Base-by-base conservation (phyloP, 2,329 filamentous ascomycete species). In the Aschersonia sp. region DNA sequence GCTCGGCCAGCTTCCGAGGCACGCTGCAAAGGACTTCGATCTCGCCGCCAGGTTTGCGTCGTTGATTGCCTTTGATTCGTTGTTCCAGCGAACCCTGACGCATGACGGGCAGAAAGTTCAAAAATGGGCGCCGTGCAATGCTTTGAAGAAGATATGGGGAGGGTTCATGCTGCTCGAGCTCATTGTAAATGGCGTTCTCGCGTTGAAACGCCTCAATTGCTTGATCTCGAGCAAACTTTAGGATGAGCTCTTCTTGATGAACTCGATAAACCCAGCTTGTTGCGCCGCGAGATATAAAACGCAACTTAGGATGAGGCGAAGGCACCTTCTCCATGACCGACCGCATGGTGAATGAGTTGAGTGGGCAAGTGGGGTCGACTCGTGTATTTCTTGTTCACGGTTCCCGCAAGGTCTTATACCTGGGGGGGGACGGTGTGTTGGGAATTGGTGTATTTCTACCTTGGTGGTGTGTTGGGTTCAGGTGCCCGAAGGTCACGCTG, bases 71-170 rank as follows among this genome's bases (percentile, higher is more conserved):
- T 42, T 12, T n/a, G 3, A 46, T 32, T n/a, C 45, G 45, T 40
- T 29, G 9, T 30, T 42, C 45, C 4, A 46, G 35, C 32, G 32
- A 30, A 9, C 41, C 45, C 10, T 7, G 12, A 20, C 20, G 20
- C 45, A 46, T 46, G 20, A 46, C 4, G 3, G 40, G 45, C 45
- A 46, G 40, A 28, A 46, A 46, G n/a, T 46, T 4, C 41, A 31
- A 7, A 31, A 10, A n/a, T n/a, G 45, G 45, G 9, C 40, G 35
- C 38, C 32, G 45, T 30, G 41, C 28, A 46, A 46, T 40, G 30
- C 45, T 46, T 28, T n/a, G 45, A 31, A 46, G 30, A 29, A 46
- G 41, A n/a, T 31, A 31, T 31, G 45, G 45, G 12, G 45, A 35
- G 4, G 38, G 35, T 9, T 41, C 12, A 35, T 20, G 30, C 35